These are phyloP conservation scores for Litchi chinensis DNA, from an alignment of 345 rosid species.

Conservation along the genomic window DNA sequence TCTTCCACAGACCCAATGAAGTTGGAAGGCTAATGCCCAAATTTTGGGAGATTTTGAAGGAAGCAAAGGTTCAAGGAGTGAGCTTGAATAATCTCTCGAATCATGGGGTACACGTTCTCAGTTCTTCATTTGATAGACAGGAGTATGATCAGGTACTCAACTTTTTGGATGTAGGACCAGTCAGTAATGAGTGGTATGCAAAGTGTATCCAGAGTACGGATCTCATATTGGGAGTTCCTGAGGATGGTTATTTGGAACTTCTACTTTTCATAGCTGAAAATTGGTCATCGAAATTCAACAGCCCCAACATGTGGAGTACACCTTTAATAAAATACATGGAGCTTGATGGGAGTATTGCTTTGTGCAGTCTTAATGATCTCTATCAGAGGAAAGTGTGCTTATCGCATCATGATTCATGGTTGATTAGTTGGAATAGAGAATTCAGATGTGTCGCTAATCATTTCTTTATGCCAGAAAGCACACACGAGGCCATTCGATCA, in stretches of 20 bases:
- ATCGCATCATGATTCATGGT: constrained; percentile 36
- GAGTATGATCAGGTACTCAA: constrained; percentile 42
- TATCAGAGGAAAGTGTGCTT: constrained; percentile 27
- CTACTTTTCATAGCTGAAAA: constrained; percentile 53
- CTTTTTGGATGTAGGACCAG: constrained; percentile 51
- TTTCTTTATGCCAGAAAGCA: constrained; percentile 51
- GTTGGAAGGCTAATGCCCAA: constrained; percentile 59
- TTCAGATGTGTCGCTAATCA: constrained; percentile 36
- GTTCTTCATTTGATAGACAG: constrained; percentile 44
- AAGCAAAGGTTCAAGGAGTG: constrained; percentile 51
- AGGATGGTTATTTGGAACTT: constrained; percentile 50
- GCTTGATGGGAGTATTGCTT: constrained; percentile 32
- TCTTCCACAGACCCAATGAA: constrained; percentile 58
- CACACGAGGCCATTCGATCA: constrained; percentile 33
- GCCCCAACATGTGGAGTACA: constrained; percentile 32
- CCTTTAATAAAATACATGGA: constrained; percentile 57
- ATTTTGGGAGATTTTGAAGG: constrained; percentile 58
- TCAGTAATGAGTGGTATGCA: constrained; percentile 56
- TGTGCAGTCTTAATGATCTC: constrained; percentile 33
- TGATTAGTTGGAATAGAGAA: constrained; percentile 57
- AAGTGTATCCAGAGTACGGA: constrained; percentile 59
- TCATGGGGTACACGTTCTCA: constrained; percentile 49
- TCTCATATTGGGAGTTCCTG: constrained; percentile 50
- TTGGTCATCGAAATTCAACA: constrained; percentile 44
- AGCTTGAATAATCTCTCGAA: constrained; percentile 62